A percentile compares a stretch with the other conserved stretches of the same genome.
Evolutionary conservation across 2,329 filamentous ascomycete species (phyloP).

Genomic region (Diplodia mutila): DNA sequence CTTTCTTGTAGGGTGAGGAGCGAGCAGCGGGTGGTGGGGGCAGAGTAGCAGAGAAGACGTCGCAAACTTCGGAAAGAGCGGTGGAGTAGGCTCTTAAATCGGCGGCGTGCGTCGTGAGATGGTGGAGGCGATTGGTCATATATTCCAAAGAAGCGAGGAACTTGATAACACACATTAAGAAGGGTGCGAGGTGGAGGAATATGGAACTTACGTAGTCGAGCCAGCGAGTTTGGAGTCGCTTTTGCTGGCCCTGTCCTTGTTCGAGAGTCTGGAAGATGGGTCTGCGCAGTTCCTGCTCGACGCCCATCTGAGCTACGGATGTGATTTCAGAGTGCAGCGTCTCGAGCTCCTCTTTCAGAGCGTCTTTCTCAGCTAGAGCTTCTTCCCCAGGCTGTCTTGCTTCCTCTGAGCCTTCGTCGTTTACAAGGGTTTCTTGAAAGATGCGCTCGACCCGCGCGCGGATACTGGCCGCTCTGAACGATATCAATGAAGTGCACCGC

Average conservation of each 20-base stretch:
- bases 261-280: slow-evolving; percentile 56
- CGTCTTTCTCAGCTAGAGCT: slow-evolving; percentile 55
- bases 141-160: slow-evolving; percentile 47
- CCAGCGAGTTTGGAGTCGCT: slow-evolving; percentile 45
- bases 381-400: slow-evolving; percentile 52
- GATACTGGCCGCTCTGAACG: slow-evolving; percentile 47
- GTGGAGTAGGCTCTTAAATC: slow-evolving; percentile 38
- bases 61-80: slow-evolving; percentile 37
- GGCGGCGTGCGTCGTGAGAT: slow-evolving; percentile 33
- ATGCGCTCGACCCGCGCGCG: slow-evolving; percentile 55
- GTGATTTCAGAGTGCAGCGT: slow-evolving; percentile 71
- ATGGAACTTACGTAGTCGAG: slow-evolving; percentile 45
- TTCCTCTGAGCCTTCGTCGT: slow-evolving; percentile 34
- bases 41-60: slow-evolving; percentile 34
- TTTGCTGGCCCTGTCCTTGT: slow-evolving; percentile 40
- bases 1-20: slow-evolving; percentile 35
- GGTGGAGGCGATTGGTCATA: slow-evolving; percentile 43
- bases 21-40: slow-evolving; percentile 29
- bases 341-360: slow-evolving; percentile 67
- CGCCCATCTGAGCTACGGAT: slow-evolving; percentile 71
- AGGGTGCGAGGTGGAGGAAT: neutral
- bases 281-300: slow-evolving; percentile 68
- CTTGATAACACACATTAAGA: slow-evolving; percentile 32
- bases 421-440: slow-evolving; percentile 51
- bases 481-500: slow-evolving; percentile 54